These are phyloP conservation scores for Aspergillus carlsbadensis DNA, from an alignment of 495 filamentous ascomycete species.

Conservation along the genomic window DNA sequence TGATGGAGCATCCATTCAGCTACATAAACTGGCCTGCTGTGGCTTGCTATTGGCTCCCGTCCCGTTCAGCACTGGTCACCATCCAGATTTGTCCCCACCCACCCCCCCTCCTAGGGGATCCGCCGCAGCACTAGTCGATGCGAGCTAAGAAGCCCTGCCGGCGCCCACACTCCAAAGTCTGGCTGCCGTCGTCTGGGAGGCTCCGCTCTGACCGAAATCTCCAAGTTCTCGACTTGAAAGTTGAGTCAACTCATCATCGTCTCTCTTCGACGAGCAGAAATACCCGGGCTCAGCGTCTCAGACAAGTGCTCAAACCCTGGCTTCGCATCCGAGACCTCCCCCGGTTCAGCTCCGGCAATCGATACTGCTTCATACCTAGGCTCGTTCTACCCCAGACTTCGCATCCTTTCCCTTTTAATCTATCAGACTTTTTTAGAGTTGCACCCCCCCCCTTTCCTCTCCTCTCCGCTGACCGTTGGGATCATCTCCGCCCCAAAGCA, in stretches of 20 bases:
- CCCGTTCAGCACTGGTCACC: constrained; percentile 1
- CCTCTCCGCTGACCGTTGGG: constrained; percentile 16
- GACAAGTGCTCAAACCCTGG: background rate
- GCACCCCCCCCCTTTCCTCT: constrained; percentile 11
- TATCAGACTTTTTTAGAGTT: background rate
- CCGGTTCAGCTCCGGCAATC: background rate
- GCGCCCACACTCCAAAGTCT: constrained; percentile 6
- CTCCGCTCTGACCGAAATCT: constrained; percentile 19
- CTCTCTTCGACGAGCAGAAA: too few species aligned
- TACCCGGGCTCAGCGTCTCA: background rate
- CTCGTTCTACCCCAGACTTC: constrained; percentile 12
- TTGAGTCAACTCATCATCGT: constrained; percentile 4
- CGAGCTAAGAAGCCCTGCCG: constrained; percentile 13
- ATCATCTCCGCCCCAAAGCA: constrained; percentile 16
- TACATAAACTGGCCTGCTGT: background rate
- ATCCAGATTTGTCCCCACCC: background rate
- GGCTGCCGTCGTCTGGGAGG: constrained; percentile 16
- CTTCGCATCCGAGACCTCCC: background rate
- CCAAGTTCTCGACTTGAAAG: constrained; percentile 2
- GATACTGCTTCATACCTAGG: background rate
- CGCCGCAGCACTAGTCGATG: constrained; percentile 13
- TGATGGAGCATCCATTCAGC: constrained; percentile 5
- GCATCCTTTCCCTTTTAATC: constrained; percentile 6
- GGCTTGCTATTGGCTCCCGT: background rate
- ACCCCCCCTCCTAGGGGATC: constrained; percentile 15